phyloP scores from a whole-genome alignment of 768 basidiomycete genomes.

The button mushroom (Agaricus bisporus) region DNA sequence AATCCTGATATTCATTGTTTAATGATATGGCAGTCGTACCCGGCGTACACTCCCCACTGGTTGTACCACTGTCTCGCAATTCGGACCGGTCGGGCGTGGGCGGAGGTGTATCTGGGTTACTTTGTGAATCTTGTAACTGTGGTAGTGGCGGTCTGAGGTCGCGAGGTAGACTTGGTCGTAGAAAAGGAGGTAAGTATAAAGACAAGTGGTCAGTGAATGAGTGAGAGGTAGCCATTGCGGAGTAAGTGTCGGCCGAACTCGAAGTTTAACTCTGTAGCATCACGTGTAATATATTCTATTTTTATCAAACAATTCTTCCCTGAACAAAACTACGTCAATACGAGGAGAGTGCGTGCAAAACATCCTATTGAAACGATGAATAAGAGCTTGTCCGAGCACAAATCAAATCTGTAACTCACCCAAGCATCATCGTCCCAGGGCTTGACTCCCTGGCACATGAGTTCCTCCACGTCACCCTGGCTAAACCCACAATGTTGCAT shows the following conservation, averaged over 20 bases:
- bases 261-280: too few relatives aligned
- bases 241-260: background rate
- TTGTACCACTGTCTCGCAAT: background rate
- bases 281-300: too few relatives aligned
- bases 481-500: background rate
- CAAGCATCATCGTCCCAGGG: conserved; percentile 8
- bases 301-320: too few relatives aligned
- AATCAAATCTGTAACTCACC: background rate
- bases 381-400: background rate
- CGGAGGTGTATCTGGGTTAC: background rate
- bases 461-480: background rate
- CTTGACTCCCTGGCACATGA: conserved; percentile 3
- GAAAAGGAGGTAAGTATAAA: background rate
- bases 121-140: too few relatives aligned
- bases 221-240: background rate
- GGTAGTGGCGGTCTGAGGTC: background rate
- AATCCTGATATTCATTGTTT: background rate
- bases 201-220: conserved; percentile 6
- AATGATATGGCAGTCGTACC: too few relatives aligned
- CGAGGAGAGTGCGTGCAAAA: too few relatives aligned
- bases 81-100: background rate
- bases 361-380: too few relatives aligned
- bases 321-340: too few relatives aligned
- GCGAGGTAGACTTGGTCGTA: background rate
- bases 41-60: background rate